Evolutionary conservation across 2,329 filamentous ascomycete genomes (phyloP).

Genomic region (Pseudopyricularia cyperi): DNA sequence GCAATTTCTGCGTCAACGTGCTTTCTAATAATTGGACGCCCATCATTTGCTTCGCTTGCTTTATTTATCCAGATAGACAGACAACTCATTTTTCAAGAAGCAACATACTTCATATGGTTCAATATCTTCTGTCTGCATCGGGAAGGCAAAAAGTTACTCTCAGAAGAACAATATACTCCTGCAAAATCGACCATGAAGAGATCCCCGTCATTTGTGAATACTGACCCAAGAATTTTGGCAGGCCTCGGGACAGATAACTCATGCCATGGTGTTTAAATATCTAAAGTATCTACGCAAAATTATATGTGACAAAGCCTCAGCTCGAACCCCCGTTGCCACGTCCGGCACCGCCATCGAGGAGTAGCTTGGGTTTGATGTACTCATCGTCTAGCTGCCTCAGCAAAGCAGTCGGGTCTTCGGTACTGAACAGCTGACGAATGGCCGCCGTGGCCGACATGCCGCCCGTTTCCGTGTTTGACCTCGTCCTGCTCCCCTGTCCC

Average conservation of each 20-base stretch:
- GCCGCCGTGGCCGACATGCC: slow-evolving; percentile 59
- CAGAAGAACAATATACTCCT: too few relatives aligned
- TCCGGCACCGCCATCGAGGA: slow-evolving; percentile 12
- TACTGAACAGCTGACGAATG: slow-evolving; percentile 67
- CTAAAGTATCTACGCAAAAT: neutral
- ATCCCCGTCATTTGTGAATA: neutral
- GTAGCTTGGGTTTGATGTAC: slow-evolving; percentile 14
- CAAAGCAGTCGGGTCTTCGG: slow-evolving; percentile 78
- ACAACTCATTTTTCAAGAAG: too few relatives aligned
- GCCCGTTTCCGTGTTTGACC: slow-evolving; percentile 11
- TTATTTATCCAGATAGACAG: too few relatives aligned
- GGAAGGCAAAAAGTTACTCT: too few relatives aligned
- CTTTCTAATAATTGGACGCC: too few relatives aligned
- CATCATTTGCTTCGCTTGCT: too few relatives aligned
- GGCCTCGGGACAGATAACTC: neutral
- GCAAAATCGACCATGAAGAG: too few relatives aligned
- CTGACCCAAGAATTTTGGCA: neutral
- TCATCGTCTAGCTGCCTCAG: slow-evolving; percentile 87
- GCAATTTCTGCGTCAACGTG: too few relatives aligned
- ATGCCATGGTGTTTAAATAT: neutral
- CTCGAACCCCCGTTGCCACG: slow-evolving; percentile 6
- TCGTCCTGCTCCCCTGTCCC: slow-evolving; percentile 12
- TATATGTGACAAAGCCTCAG: neutral
- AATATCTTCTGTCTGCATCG: too few relatives aligned
- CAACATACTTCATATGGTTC: too few relatives aligned